Conservation (phyloP, 2,329 filamentous ascomycete species). For the Arthrobotrys megalospora region DNA sequence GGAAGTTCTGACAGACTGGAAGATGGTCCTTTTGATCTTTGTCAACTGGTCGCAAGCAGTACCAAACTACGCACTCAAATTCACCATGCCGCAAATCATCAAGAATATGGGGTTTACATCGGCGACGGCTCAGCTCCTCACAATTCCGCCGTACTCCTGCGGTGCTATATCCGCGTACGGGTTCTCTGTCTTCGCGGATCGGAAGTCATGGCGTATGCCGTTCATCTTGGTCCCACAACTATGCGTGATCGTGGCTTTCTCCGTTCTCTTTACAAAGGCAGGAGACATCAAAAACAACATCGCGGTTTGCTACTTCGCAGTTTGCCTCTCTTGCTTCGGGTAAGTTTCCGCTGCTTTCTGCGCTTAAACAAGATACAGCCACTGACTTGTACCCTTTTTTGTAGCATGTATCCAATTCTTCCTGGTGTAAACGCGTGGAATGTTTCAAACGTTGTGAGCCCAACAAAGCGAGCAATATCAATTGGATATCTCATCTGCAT, state of each 20-base stretch:
- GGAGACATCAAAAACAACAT: constrained; percentile 68
- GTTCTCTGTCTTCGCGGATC: constrained; percentile 67
- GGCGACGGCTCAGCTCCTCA: constrained; percentile 65
- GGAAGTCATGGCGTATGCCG: constrained; percentile 67
- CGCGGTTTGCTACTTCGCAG: constrained; percentile 69
- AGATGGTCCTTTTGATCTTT: constrained; percentile 67
- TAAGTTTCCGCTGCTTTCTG: constrained; percentile 8
- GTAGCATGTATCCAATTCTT: constrained; percentile 69
- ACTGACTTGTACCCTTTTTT: constrained; percentile 58
- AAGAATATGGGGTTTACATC: constrained; percentile 68
- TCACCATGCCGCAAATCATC: constrained; percentile 68
- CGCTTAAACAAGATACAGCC: constrained; percentile 56
- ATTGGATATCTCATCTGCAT: constrained; percentile 69
- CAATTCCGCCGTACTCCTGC: constrained; percentile 67
- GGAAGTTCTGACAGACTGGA: constrained; percentile 70
- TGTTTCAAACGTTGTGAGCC: constrained; percentile 67
- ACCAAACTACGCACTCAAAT: constrained; percentile 65
- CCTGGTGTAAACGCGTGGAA: constrained; percentile 69
- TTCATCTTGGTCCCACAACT: constrained; percentile 67
- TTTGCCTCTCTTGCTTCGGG: constrained; percentile 69
- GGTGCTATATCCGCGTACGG: constrained; percentile 66
- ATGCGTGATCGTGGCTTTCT: constrained; percentile 66
- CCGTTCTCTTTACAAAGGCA: constrained; percentile 67
- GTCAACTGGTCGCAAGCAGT: constrained; percentile 69
- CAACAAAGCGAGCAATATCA: constrained; percentile 68